Percentiles rank a stretch among this genome's conserved stretches.
Evolutionary conservation across 192 early-diverging fungal species (phyloP).

Genomic region (Backusella westeae): DNA sequence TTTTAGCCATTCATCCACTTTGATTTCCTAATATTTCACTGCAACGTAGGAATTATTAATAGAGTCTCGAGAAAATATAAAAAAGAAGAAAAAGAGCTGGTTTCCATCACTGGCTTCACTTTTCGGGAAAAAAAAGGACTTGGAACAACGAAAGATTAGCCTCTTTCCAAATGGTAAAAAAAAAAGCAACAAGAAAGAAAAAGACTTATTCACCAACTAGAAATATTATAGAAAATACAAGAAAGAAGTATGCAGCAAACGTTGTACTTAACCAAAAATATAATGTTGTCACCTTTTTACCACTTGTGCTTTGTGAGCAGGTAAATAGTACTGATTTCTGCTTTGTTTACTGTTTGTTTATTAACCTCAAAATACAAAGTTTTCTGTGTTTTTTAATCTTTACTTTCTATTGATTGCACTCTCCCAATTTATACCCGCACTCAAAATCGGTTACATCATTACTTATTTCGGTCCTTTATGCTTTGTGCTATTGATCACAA

Average conservation of each 20-base stretch:
- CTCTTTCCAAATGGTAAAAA: not conserved
- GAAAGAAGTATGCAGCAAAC: slow-evolving; percentile 71
- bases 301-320: slow-evolving; percentile 80
- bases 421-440: slow-evolving; percentile 88
- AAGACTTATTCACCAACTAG: not conserved
- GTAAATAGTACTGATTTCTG: slow-evolving; percentile 27
- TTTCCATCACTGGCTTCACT: not conserved
- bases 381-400: slow-evolving; percentile 94
- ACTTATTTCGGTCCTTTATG: slow-evolving; percentile 93
- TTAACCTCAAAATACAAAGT: slow-evolving; percentile 45
- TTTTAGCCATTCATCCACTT: not conserved
- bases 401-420: slow-evolving; percentile 92
- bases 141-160: not conserved
- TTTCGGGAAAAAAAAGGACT: slow-evolving; percentile 3
- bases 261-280: slow-evolving; percentile 88
- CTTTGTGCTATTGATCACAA: slow-evolving; percentile 89
- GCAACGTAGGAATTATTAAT: not conserved
- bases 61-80: slow-evolving; percentile 6
- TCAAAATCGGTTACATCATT: slow-evolving; percentile 84
- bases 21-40: not conserved
- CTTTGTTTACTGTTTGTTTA: slow-evolving; percentile 2
- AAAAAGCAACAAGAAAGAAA: not conserved
- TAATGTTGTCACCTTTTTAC: slow-evolving; percentile 75
- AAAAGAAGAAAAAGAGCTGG: slow-evolving; percentile 5
- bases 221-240: slow-evolving; percentile 40